These are phyloP conservation scores for Acer negundo DNA, from an alignment of 345 rosid species.

Conservation along the genomic window DNA sequence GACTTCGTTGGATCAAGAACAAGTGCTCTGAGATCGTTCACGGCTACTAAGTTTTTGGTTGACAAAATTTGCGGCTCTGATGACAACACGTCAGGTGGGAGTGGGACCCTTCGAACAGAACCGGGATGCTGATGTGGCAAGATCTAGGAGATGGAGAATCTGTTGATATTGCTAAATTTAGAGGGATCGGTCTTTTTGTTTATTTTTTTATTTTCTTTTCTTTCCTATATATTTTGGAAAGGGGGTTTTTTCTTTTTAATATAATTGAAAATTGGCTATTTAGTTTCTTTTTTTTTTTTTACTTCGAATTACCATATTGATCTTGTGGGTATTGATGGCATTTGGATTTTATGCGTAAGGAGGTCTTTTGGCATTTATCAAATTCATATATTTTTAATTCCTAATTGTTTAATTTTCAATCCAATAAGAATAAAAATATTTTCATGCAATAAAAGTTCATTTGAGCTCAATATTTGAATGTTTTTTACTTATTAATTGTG, in stretches of 20 bases:
- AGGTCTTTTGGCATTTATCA: not conserved
- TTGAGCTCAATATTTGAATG: no score
- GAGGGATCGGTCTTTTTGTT: not conserved
- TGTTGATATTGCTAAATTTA: not conserved
- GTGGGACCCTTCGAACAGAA: not conserved
- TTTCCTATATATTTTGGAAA: no score
- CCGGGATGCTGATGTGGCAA: conserved; percentile 8
- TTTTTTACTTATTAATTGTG: no score
- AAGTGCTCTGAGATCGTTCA: conserved; percentile 52
- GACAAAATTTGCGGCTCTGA: not conserved
- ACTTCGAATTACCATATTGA: not conserved
- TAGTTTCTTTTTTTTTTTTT: not conserved
- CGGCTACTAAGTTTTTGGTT: conserved; percentile 28
- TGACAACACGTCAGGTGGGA: conserved; percentile 21
- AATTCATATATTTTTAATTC: not conserved
- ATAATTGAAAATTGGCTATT: not conserved
- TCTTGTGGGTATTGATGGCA: not conserved
- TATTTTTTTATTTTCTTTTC: no score
- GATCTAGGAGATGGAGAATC: conserved; percentile 6
- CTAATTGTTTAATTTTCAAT: not conserved
- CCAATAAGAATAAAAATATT: not conserved
- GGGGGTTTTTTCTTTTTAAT: not conserved
- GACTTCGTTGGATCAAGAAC: conserved; percentile 68
- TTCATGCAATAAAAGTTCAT: not conserved
- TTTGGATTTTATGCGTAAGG: not conserved